Evolutionary conservation across 345 rosid genomes (phyloP), one percentile per base, ranked within the genome.

Genomic region (Firmiana major): DNA sequence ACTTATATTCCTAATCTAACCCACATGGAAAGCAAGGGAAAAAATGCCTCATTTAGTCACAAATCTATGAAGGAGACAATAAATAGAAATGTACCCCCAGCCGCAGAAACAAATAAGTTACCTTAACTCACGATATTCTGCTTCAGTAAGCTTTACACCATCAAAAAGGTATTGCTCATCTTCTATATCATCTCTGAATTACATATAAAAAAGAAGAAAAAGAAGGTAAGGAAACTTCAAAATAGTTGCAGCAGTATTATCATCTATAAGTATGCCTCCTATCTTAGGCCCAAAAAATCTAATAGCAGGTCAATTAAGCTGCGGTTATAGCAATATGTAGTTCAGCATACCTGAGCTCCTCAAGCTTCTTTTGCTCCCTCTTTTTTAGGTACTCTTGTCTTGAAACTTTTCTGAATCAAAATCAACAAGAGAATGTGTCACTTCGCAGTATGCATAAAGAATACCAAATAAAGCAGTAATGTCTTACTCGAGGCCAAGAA

Each of bases 301-400:
- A 36, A 36, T 36, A 36, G 40, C 5, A 3, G 40, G 40, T 3
- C 4, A 36, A 36, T 49, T 49, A 13, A 49, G 54, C 54, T 3
- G 19, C 54, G 4, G 19, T 49, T 49, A 49, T 54, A 54, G 59
- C 7, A 36, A 15, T 9, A 71, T 57, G 34, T 6, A 26, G 21
- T 36, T 26, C 3, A 73, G 17, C 38, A 68, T 86, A 94, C 98
- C 90, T 88, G 73, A 95, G 86, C 86, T 95, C 99, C 63, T 95
- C 99, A 84, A 95, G 82, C 85, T 95, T 95, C 88, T 95, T 95
- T 81, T 93, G 96, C 85, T 95, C 99, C 81, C 99, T 90, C 84
- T 93, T 93, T 89, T 93, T 95, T 55, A 95, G 82, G 85, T 95
- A 95, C 77, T 91, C 98, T 83, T 78, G 96, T 80, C 99, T 88